phyloP scores from a whole-genome alignment of 148 eudicot genomes.

The Fagopyrum homotropicum region DNA sequence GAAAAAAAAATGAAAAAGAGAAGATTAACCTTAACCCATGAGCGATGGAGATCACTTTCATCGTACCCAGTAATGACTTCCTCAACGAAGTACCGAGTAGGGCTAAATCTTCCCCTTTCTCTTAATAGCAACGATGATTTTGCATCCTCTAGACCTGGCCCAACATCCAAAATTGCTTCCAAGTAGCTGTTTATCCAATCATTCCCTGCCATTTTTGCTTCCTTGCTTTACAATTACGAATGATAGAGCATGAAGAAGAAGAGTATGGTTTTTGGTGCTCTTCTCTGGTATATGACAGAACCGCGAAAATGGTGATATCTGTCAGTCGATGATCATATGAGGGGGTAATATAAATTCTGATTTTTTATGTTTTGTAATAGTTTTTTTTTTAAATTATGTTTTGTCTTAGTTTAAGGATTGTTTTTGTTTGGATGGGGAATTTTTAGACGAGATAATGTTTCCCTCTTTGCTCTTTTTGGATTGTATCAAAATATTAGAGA shows the following conservation, averaged over 20 bases:
- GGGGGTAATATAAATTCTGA: not conserved
- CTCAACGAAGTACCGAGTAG: slow-evolving; percentile 84
- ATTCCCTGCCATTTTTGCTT: slow-evolving; percentile 74
- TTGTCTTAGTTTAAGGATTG: slow-evolving; percentile 2
- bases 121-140: slow-evolving; percentile 70
- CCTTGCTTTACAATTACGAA: not conserved
- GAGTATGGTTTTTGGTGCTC: not conserved
- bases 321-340: not conserved
- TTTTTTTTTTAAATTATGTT: not conserved
- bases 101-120: slow-evolving; percentile 88
- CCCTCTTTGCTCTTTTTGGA: too few relatives aligned
- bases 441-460: not conserved
- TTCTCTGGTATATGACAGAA: not conserved
- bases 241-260: not conserved
- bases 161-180: slow-evolving; percentile 91
- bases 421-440: slow-evolving; percentile 1
- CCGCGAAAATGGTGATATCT: not conserved
- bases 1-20: not conserved
- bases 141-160: slow-evolving; percentile 72
- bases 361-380: not conserved
- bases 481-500: too few relatives aligned
- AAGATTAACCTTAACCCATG: slow-evolving; percentile 63
- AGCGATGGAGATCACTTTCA: slow-evolving; percentile 89
- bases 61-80: slow-evolving; percentile 87
- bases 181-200: slow-evolving; percentile 94